Conservation (phyloP, 2,329 filamentous ascomycete genomes). For the Colletotrichum truncatum region DNA sequence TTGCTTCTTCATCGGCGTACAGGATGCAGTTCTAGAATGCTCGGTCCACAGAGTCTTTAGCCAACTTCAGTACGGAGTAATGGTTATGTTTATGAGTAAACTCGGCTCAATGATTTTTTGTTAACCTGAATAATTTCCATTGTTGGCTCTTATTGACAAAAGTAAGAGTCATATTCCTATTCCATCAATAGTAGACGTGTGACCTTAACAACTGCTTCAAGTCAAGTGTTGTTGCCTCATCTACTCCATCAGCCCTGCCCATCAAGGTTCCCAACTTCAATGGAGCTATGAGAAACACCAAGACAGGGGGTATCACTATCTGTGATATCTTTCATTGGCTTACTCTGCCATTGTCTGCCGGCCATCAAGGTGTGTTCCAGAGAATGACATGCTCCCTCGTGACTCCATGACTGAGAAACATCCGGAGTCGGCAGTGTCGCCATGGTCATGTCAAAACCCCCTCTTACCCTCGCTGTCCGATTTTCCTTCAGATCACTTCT, state of each 20-base stretch:
- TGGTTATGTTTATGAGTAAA: no score
- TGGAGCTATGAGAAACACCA: slow-evolving; percentile 18
- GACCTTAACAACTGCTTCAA: not conserved
- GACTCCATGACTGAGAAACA: not conserved
- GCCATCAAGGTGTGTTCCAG: slow-evolving; percentile 25
- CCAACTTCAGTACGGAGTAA: no score
- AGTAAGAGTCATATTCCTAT: not conserved
- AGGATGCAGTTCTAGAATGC: no score
- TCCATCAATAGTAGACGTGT: no score
- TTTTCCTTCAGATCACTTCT: not conserved
- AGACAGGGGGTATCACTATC: slow-evolving; percentile 19
- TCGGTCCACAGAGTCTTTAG: no score
- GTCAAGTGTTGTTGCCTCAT: not conserved
- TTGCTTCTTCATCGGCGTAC: no score
- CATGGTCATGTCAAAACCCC: slow-evolving; percentile 12
- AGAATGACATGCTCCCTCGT: not conserved
- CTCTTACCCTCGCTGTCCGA: not conserved
- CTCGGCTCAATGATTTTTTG: no score
- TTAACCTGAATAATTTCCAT: no score
- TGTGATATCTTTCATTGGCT: slow-evolving; percentile 4
- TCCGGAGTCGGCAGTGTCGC: not conserved
- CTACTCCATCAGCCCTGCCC: slow-evolving; percentile 12
- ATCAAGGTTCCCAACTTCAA: slow-evolving; percentile 22
- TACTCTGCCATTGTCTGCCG: not conserved
- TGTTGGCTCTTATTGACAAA: not conserved